Evolutionary conservation across 345 rosid species (phyloP).

Genomic region (Eucalyptus shirleyi): DNA sequence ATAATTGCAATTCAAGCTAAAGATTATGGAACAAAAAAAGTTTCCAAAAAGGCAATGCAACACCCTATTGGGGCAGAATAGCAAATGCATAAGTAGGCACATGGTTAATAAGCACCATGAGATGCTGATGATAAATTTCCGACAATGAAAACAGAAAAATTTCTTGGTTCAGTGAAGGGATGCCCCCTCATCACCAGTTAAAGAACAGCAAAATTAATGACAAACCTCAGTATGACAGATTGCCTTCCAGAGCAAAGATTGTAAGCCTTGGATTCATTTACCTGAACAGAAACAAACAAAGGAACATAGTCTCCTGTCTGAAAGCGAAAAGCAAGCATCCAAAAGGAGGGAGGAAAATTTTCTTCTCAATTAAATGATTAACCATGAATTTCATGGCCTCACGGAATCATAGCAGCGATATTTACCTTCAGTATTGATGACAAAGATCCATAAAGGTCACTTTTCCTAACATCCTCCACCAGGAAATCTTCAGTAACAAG

Average conservation of each 20-base stretch:
- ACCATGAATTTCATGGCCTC: not conserved
- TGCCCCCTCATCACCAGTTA: not conserved
- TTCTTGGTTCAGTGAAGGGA: not conserved
- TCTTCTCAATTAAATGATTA: not conserved
- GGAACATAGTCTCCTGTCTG: not conserved
- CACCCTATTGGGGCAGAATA: not conserved
- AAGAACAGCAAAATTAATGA: not conserved
- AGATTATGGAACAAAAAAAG: not conserved
- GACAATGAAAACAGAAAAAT: not conserved
- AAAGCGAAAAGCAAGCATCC: not conserved
- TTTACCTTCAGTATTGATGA: conserved; percentile 85
- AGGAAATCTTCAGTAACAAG: conserved; percentile 80
- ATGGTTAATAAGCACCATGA: not conserved
- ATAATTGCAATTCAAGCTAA: not conserved
- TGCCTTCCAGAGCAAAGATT: conserved; percentile 38
- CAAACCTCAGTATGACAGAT: conserved; percentile 52
- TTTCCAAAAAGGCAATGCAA: not conserved
- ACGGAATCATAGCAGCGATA: not conserved
- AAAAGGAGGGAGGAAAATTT: not conserved
- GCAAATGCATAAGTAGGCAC: not conserved
- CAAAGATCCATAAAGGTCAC: conserved; percentile 86
- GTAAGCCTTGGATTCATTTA: conserved; percentile 59
- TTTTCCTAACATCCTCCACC: conserved; percentile 88
- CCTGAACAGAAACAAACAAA: conserved; percentile 23
- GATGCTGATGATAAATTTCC: not conserved